Base-by-base conservation (phyloP, 1,139 yeast genomes). In the Diutina neorugosa region DNA sequence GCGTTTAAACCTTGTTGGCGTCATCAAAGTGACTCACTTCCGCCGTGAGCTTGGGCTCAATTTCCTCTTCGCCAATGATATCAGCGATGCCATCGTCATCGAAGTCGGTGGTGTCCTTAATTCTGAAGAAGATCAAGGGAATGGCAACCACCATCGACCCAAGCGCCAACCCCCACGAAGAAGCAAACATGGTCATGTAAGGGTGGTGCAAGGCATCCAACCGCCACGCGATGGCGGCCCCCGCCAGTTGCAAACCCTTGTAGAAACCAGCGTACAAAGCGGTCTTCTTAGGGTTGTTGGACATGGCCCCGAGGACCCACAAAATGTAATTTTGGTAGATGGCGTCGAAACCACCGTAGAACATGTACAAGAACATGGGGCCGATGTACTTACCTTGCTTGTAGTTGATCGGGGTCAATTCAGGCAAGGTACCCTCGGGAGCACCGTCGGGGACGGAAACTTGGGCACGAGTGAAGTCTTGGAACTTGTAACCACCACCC, bases 171-270 rank as follows among this genome's bases (percentile, higher is more conserved):
- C 71, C 85, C 86, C 86, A 81, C 19, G 78, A 71, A 25, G 80
- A 69, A 12, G 70, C 81, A 60, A 79, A 80, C 67, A 79, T 64
- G 53, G 64, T 62, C 62, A 71, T 69, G 64, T 70, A 80, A 19
- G 79, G 66, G 18, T 59, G 61, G 4, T 63, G 64, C 52, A 68
- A 58, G 42, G 81, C 75, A 61, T 81, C 84, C 56, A 81, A 66
- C 60, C 82, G 67, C 85, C 86, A 81, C 11, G 76, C 78, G 55
- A 81, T 69, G 21, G 83, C 85, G 20, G 82, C 81, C 62, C 82
- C 84, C 14, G 83, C 84, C 31, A 82, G 76, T 66, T 81, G 86
- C 53, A 81, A 65, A 56, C 84, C 81, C 68, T 81, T 81, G 69
- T 79, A 81, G 65, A 78, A 78, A 51, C 85, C 84, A 50, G 81